phyloP scores from a whole-genome alignment of 2,329 filamentous ascomycete genomes.

The Diaporthe batatas region DNA sequence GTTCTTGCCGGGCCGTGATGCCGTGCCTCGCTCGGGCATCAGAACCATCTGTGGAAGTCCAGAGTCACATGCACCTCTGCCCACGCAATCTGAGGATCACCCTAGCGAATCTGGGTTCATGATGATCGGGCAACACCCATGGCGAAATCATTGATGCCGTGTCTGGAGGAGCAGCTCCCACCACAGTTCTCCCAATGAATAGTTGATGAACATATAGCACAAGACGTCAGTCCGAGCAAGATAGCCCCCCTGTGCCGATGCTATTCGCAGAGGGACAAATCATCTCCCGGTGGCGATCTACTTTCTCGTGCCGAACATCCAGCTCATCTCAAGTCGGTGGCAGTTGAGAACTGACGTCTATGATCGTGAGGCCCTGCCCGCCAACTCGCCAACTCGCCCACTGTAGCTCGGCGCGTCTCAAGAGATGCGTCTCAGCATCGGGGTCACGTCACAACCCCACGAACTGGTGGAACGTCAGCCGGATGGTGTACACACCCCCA shows the following conservation, averaged over 20 bases:
- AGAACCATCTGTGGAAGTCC: not conserved
- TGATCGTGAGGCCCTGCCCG: not conserved
- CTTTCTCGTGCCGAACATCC: not conserved
- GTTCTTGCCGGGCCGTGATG: slow-evolving; percentile 21
- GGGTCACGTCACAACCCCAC: slow-evolving; percentile 24
- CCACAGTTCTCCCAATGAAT: not conserved
- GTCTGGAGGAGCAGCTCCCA: not conserved
- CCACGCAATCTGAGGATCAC: not conserved
- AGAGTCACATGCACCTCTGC: not conserved
- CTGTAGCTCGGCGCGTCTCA: slow-evolving; percentile 29
- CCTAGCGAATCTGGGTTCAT: not conserved
- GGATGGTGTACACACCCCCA: slow-evolving; percentile 2
- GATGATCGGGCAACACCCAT: not conserved
- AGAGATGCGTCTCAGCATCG: not conserved
- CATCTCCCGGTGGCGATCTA: not conserved
- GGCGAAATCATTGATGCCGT: not conserved
- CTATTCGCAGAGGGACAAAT: not conserved
- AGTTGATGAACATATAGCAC: not conserved
- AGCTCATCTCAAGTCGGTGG: not conserved
- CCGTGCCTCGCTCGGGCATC: not conserved
- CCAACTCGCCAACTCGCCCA: not conserved
- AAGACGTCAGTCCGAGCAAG: not conserved
- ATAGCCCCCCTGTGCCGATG: not conserved
- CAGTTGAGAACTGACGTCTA: slow-evolving; percentile 8
- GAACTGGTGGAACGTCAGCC: slow-evolving; percentile 1